phyloP scores from a whole-genome alignment of 2,329 filamentous ascomycete species.

The Colletotrichum eremochloae region DNA sequence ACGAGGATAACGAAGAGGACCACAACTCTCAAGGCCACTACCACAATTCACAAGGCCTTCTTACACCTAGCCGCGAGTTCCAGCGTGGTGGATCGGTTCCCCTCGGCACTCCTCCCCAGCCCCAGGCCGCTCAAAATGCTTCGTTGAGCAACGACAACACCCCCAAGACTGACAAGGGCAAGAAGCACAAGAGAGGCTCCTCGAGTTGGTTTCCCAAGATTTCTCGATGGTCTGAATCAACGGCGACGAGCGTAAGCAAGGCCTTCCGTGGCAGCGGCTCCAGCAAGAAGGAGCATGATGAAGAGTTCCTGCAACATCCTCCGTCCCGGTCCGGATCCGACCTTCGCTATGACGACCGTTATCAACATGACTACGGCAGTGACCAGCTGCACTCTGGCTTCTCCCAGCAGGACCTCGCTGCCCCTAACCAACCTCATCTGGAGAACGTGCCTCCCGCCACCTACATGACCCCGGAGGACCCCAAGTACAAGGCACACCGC shows the following conservation, averaged over 20 bases:
- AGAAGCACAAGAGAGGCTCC: conserved; percentile 89
- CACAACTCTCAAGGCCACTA: conserved; percentile 68
- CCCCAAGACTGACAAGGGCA: conserved; percentile 79
- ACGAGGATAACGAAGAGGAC: conserved; percentile 84
- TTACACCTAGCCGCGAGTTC: conserved; percentile 68
- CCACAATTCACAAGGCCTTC: conserved; percentile 50
- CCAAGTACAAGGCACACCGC: conserved; percentile 85
- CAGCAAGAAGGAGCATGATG: conserved; percentile 69
- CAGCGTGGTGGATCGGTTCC: conserved; percentile 67
- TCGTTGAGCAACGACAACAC: conserved; percentile 84
- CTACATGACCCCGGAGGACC: conserved; percentile 73
- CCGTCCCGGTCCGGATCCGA: conserved; percentile 86
- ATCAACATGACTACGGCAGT: conserved; percentile 68
- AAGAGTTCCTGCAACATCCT: conserved; percentile 68
- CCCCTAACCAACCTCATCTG: conserved; percentile 40
- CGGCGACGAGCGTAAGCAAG: conserved; percentile 86
- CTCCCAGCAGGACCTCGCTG: conserved; percentile 63
- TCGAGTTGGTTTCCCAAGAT: conserved; percentile 89
- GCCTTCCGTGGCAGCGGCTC: conserved; percentile 78
- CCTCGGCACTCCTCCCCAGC: conserved; percentile 70
- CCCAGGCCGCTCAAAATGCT: conserved; percentile 53
- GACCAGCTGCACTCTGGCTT: conserved; percentile 72
- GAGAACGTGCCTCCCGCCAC: conserved; percentile 60
- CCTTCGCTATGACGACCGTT: conserved; percentile 74
- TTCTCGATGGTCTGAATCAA: conserved; percentile 97